phyloP scores from a whole-genome alignment of 225 moss, liverwort and hornwort species.

The Pseudisothecium myosuroides region DNA sequence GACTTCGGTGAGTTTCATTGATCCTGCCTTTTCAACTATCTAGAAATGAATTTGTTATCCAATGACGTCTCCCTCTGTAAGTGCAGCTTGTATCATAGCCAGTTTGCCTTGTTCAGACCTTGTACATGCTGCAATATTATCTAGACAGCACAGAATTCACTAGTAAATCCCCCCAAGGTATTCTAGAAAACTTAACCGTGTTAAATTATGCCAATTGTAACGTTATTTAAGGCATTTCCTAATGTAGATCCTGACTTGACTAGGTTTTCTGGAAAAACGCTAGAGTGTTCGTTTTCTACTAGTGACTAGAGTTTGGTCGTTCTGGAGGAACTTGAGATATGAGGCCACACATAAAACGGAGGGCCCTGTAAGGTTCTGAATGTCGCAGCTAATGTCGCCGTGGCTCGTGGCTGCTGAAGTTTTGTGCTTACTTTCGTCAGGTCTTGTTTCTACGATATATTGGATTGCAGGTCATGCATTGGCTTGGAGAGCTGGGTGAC shows the following conservation, averaged over 20 bases:
- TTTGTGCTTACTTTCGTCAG: not conserved
- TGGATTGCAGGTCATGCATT: constrained; percentile 60
- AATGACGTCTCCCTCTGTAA: not conserved
- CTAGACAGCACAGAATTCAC: not conserved
- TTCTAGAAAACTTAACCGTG: not conserved
- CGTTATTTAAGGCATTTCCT: not conserved
- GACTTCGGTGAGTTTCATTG: constrained; percentile 39
- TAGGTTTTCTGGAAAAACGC: not conserved
- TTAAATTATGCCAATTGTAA: not conserved
- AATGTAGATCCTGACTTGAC: not conserved
- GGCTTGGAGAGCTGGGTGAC: constrained; percentile 79
- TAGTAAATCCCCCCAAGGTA: not conserved
- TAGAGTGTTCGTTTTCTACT: not conserved
- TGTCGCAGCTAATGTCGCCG: not conserved
- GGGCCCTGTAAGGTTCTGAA: not conserved
- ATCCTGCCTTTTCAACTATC: not conserved
- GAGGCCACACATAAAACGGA: not conserved
- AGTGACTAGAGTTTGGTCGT: not conserved
- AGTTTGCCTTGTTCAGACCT: not conserved
- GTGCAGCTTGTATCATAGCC: not conserved
- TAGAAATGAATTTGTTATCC: not conserved
- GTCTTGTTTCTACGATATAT: not conserved
- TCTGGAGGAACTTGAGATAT: not conserved
- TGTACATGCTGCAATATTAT: not conserved
- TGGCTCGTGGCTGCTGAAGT: not conserved